Conservation (phyloP, 108 stramenopile genomes). For the Cyclostephanos tholiformis region DNA sequence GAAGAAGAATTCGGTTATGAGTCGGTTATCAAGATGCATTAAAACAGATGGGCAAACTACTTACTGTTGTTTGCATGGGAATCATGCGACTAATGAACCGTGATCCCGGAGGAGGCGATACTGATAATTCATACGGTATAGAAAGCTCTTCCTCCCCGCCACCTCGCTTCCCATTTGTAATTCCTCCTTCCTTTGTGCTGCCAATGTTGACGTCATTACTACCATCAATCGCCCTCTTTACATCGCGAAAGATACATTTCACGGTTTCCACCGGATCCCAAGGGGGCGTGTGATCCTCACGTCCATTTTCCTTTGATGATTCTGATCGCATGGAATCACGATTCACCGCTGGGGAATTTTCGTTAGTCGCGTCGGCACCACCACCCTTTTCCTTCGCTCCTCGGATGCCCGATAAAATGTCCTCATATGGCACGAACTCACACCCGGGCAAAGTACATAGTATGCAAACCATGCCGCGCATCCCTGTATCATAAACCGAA, state of each 20-base stretch:
- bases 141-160: not conserved
- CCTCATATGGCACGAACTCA: slow-evolving; percentile 54
- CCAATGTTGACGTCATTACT: slow-evolving; percentile 14
- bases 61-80: slow-evolving; percentile 76
- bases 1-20: not conserved
- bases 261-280: slow-evolving; percentile 81
- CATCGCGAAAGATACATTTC: slow-evolving; percentile 41
- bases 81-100: slow-evolving; percentile 82
- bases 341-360: slow-evolving; percentile 1
- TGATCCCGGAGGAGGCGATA: slow-evolving; percentile 48
- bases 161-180: too few species aligned
- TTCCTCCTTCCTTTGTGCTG: not conserved
- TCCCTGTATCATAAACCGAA: slow-evolving; percentile 62
- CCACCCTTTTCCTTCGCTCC: slow-evolving; percentile 20
- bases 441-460: slow-evolving; percentile 54
- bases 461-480: slow-evolving; percentile 69
- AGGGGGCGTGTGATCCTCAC: not conserved
- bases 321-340: slow-evolving; percentile 4
- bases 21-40: not conserved
- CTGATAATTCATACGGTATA: slow-evolving; percentile 1
- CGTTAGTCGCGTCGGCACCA: not conserved
- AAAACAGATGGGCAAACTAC: not conserved
- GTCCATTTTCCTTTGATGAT: not conserved
- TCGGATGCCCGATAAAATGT: slow-evolving; percentile 27
- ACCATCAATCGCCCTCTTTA: slow-evolving; percentile 27